Percentiles rank a stretch among this genome's conserved stretches.
phyloP scores from a whole-genome alignment of 768 basidiomycete species.

The Mycena galericulata region DNA sequence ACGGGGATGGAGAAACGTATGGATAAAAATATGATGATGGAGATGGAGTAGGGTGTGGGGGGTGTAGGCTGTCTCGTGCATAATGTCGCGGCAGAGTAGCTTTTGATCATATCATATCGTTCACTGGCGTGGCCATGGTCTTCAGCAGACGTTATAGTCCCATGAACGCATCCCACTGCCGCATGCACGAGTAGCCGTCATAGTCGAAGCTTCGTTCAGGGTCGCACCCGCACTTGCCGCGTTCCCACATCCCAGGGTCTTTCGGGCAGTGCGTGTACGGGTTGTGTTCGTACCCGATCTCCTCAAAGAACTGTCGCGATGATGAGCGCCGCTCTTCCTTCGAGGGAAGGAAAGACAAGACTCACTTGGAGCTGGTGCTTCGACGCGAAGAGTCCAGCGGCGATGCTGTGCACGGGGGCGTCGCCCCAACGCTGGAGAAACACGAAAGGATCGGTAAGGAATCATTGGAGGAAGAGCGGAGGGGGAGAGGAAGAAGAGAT shows the following conservation, averaged over 20 bases:
- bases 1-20: not conserved
- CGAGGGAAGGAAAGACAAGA: not conserved
- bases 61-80: not conserved
- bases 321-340: not conserved
- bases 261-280: constrained; percentile 66
- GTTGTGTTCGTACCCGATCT: constrained; percentile 74
- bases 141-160: not conserved
- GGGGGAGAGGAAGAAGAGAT: constrained; percentile 41
- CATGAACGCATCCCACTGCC: constrained; percentile 58
- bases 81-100: no score
- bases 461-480: not conserved
- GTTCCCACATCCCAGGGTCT: constrained; percentile 47
- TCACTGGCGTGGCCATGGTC: no score
- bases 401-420: constrained; percentile 78
- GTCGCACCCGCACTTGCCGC: constrained; percentile 63
- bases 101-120: no score
- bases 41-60: not conserved
- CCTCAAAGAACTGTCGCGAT: constrained; percentile 68
- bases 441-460: not conserved
- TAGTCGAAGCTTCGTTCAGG: constrained; percentile 69
- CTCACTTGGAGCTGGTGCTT: constrained; percentile 64
- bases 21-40: not conserved
- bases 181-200: constrained; percentile 68
- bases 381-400: constrained; percentile 67
- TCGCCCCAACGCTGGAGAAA: constrained; percentile 63